A percentile compares a stretch with the other conserved stretches of the same genome.
Evolutionary conservation across 2,329 filamentous ascomycete species (phyloP).

Genomic region (Chaetomium sp.): DNA sequence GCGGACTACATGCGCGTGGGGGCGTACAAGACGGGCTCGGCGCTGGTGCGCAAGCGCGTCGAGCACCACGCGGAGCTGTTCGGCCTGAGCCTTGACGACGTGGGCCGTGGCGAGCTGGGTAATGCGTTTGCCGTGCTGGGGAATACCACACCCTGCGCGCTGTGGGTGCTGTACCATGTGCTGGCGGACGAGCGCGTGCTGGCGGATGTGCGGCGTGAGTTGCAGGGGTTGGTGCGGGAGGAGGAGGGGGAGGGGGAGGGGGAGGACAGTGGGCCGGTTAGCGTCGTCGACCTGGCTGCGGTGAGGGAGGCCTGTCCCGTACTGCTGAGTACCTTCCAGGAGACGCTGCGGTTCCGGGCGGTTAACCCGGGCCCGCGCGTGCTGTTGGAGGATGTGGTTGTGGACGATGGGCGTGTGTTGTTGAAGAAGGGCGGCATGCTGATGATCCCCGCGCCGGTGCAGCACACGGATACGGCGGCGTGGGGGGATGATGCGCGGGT

Average conservation of each 20-base stretch:
- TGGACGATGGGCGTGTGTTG: constrained; percentile 30
- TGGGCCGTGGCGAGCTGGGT: constrained; percentile 36
- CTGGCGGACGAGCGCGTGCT: constrained; percentile 33
- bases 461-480: constrained; percentile 29
- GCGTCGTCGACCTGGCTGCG: constrained; percentile 31
- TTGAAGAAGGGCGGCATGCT: constrained; percentile 34
- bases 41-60: constrained; percentile 33
- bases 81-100: constrained; percentile 33
- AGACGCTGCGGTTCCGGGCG: constrained; percentile 35
- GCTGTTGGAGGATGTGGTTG: constrained; percentile 34
- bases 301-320: constrained; percentile 35
- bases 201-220: constrained; percentile 32
- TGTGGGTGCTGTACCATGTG: constrained; percentile 37
- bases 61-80: constrained; percentile 32
- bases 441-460: constrained; percentile 35
- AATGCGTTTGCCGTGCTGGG: constrained; percentile 36
- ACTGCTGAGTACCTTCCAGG: constrained; percentile 38
- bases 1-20: constrained; percentile 33
- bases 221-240: constrained; percentile 24
- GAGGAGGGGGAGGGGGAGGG: constrained; percentile 4
- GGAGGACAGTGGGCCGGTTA: background rate
- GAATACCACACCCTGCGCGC: constrained; percentile 32
- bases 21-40: constrained; percentile 33
- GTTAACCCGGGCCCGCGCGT: constrained; percentile 32
- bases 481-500: constrained; percentile 40